These are phyloP conservation scores for Debaryomycetaceae sp. DNA, from an alignment of 1,139 yeast genomes.

Conservation along the genomic window DNA sequence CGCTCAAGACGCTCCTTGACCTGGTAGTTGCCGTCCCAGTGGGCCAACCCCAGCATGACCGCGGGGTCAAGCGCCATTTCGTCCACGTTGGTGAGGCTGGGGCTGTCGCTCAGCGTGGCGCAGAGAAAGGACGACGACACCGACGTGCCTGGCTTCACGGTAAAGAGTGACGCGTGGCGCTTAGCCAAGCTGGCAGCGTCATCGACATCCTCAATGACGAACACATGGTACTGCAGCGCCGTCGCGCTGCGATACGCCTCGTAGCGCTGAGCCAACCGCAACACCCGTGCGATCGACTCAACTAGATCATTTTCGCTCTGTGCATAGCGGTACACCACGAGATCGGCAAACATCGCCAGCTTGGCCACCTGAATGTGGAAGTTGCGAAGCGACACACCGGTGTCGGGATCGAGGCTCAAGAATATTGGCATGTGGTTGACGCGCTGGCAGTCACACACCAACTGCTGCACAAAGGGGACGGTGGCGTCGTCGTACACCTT, in stretches of 20 bases:
- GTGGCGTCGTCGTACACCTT: slow-evolving; percentile 13
- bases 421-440: slow-evolving; percentile 50
- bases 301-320: slow-evolving; percentile 2
- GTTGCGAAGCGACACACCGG: slow-evolving; percentile 68
- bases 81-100: not conserved
- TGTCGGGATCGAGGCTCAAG: slow-evolving; percentile 55
- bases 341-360: slow-evolving; percentile 63
- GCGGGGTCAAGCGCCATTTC: slow-evolving; percentile 10
- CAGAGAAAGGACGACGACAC: slow-evolving; percentile 4
- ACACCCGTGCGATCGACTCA: slow-evolving; percentile 39
- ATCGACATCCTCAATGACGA: slow-evolving; percentile 12
- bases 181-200: slow-evolving; percentile 8
- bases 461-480: slow-evolving; percentile 14
- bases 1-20: slow-evolving; percentile 79
- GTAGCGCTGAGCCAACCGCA: slow-evolving; percentile 52
- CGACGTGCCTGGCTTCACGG: slow-evolving; percentile 6
- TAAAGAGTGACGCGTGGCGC: slow-evolving; percentile 4
- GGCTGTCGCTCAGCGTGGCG: slow-evolving; percentile 2
- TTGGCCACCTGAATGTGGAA: slow-evolving; percentile 76
- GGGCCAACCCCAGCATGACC: slow-evolving; percentile 12
- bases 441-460: slow-evolving; percentile 40
- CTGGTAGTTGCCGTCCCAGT: slow-evolving; percentile 70
- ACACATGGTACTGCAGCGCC: slow-evolving; percentile 18
- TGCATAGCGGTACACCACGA: slow-evolving; percentile 48
- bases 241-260: slow-evolving; percentile 16